phyloP scores from a whole-genome alignment of 1,284 basidiomycete species.

The Boletellus dicymbophilus region DNA sequence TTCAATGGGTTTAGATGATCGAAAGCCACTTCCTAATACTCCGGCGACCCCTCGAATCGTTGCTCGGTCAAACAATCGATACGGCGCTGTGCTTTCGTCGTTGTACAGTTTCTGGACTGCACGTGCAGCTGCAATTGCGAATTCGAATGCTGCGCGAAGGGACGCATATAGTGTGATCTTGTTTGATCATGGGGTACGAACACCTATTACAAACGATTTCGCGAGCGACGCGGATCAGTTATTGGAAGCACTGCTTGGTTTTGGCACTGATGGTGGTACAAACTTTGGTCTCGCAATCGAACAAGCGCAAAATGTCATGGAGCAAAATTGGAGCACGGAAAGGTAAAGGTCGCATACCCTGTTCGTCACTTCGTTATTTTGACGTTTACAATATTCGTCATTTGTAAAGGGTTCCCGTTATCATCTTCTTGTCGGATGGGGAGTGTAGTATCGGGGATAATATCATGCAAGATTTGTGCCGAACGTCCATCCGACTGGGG shows the following conservation, averaged over 20 bases:
- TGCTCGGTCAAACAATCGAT: constrained; percentile 44
- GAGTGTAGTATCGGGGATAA: constrained; percentile 45
- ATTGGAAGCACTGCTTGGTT: constrained; percentile 40
- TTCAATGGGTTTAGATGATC: constrained; percentile 49
- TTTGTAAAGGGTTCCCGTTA: constrained; percentile 48
- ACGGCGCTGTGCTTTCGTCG: constrained; percentile 60
- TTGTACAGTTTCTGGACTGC: constrained; percentile 57
- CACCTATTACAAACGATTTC: constrained; percentile 49
- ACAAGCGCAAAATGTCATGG: constrained; percentile 42
- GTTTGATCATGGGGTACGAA: constrained; percentile 39
- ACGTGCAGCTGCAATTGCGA: constrained; percentile 41
- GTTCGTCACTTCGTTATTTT: no score
- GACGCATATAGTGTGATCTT: constrained; percentile 62
- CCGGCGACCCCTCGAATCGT: constrained; percentile 44
- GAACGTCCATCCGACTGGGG: constrained; percentile 50
- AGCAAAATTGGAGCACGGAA: constrained; percentile 54
- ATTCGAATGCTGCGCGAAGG: constrained; percentile 36
- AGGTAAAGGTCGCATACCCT: no score
- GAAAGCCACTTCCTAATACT: constrained; percentile 45
- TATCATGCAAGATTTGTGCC: constrained; percentile 47
- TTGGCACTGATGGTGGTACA: constrained; percentile 43
- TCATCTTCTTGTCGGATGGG: constrained; percentile 68
- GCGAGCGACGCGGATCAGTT: constrained; percentile 48
- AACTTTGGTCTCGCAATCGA: constrained; percentile 47
- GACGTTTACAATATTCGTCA: no score